A percentile compares a stretch with the other conserved stretches of the same genome.
phyloP scores from a whole-genome alignment of 2,329 filamentous ascomycete species.

The Microdochium paspali region DNA sequence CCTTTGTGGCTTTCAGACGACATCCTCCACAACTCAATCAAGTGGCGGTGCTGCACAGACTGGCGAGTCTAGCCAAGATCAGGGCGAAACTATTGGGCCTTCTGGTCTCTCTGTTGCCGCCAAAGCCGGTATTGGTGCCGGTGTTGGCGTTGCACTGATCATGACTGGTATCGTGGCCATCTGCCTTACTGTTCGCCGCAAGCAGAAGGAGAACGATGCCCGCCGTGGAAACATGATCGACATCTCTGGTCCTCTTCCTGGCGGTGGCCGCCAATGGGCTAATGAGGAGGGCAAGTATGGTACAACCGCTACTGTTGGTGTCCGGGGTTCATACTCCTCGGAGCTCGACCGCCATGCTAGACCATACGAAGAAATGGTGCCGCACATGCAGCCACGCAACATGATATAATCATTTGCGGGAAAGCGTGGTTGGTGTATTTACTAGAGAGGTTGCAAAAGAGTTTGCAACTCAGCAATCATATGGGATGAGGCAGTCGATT shows the following conservation, averaged over 20 bases:
- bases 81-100: slow-evolving; percentile 2
- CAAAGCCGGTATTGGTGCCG: slow-evolving; percentile 40
- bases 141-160: slow-evolving; percentile 30
- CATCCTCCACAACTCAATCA: not conserved
- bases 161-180: slow-evolving; percentile 27
- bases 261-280: slow-evolving; percentile 26
- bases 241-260: slow-evolving; percentile 42
- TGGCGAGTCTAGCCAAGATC: slow-evolving; percentile 1
- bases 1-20: not conserved
- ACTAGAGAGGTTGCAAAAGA: no score
- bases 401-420: slow-evolving; percentile 14
- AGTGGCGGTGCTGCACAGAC: not conserved
- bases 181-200: slow-evolving; percentile 27
- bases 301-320: slow-evolving; percentile 10
- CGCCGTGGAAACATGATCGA: slow-evolving; percentile 21
- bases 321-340: slow-evolving; percentile 10
- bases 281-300: slow-evolving; percentile 15
- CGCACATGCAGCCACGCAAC: slow-evolving; percentile 36
- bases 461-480: no score
- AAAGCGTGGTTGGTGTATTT: no score
- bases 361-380: slow-evolving; percentile 49
- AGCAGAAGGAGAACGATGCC: slow-evolving; percentile 13
- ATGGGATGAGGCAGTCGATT: no score
- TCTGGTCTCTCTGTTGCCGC: slow-evolving; percentile 30
- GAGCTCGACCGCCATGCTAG: slow-evolving; percentile 39